Evolutionary conservation across 129 eudicot species (phyloP), one percentile per base, ranked within the genome.

Genomic region (Artemisia tridentata): DNA sequence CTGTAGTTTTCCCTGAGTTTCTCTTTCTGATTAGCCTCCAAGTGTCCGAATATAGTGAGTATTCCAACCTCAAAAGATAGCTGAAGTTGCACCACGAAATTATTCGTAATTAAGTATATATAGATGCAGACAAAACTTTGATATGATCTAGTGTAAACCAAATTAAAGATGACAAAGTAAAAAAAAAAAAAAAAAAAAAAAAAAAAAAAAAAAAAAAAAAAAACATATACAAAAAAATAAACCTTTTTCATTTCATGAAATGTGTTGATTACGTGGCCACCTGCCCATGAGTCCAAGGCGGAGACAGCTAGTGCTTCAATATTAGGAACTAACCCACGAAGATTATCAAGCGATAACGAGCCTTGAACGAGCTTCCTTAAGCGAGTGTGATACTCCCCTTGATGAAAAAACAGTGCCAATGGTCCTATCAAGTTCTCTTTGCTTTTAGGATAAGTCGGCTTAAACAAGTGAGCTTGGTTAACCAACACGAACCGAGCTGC

Each of bases 171-270:
- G 70, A 17, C 27, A 52, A 13, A 10, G 25, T 47, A 61, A 0
- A 65, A 68, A 72, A 53, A 19, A 68, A 72, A 53, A 19, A 68
- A 72, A 53, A 19, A 68, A 72, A 53, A 19, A 68, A 72, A 53
- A 19, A 68, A 72, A 53, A 19, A 68, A 72, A 53, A 19, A 68
- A 72, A 53, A 19, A 68, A 72, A 53, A 19, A n/a, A n/a, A 68
- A 72, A 53, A 19, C 64, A 73, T 0, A 43, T 47, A 71, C 41
- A 23, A 25, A 53, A 71, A 67, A 68, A 71, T 62, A 69, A 63
- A 85, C 86, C 86, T 75, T 85, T 76, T 85, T 85, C 89, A 85
- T 85, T 77, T 81, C 86, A 75, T 76, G 75, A 71, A 75, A 85
- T 7, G 86, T 85, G 72, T 73, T 79, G 10, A 85, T 57, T 65